Percentiles rank a stretch among this genome's conserved stretches.
These are phyloP conservation scores for Fusarium aywerte DNA, from an alignment of 2,329 filamentous ascomycete species.

Conservation along the genomic window DNA sequence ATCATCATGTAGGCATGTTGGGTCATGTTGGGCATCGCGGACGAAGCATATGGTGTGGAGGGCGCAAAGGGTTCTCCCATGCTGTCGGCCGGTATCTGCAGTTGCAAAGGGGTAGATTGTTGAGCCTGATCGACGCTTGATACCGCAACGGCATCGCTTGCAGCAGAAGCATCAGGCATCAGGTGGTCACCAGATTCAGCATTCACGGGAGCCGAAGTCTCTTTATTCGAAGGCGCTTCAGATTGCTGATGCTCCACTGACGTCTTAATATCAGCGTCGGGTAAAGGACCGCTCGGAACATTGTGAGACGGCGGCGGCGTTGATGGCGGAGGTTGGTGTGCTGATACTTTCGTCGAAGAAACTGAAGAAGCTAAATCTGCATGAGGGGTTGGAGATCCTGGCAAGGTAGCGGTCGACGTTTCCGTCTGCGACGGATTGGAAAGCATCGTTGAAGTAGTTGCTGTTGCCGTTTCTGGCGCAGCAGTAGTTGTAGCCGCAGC, in stretches of 20 bases:
- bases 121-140: conserved; percentile 20
- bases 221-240: conserved; percentile 32
- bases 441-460: conserved; percentile 7
- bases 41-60: conserved; percentile 50
- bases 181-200: conserved; percentile 33
- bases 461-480: conserved; percentile 13
- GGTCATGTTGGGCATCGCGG: conserved; percentile 49
- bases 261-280: conserved; percentile 20
- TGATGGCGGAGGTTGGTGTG: conserved; percentile 32
- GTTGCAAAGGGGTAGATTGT: conserved; percentile 39
- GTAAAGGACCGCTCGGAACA: conserved; percentile 11
- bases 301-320: conserved; percentile 34
- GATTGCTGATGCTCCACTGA: conserved; percentile 31
- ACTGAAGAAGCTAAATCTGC: conserved; percentile 11
- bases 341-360: conserved; percentile 13
- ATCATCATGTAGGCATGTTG: conserved; percentile 59
- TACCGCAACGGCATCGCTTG: conserved; percentile 17
- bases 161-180: conserved; percentile 39
- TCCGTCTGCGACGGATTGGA: conserved; percentile 12
- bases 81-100: conserved; percentile 29
- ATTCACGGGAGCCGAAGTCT: conserved; percentile 20
- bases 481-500: conserved; percentile 6
- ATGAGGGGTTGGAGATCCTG: conserved; percentile 12
- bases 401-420: conserved; percentile 8
- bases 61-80: conserved; percentile 47